Base-by-base conservation (phyloP, 768 basidiomycete species). In the Russula emetica region DNA sequence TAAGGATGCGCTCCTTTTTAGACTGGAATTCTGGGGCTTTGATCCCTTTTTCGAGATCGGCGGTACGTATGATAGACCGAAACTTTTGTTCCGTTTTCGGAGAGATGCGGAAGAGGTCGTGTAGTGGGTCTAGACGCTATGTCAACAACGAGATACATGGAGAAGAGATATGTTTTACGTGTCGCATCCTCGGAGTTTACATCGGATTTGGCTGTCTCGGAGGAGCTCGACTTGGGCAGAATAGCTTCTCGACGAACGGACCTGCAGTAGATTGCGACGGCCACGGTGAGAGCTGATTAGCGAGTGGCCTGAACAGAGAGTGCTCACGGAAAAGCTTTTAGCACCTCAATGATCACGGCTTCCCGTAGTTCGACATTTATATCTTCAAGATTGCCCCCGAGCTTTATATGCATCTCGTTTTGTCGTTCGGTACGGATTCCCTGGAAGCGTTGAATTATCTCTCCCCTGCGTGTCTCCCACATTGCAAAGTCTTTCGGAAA, bases 281-380 rank as follows among this genome's bases (percentile, higher is more conserved):
- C 4, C 1, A 42, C 10, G 8, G 55, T 34, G 38, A 40, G 22
- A 14, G 9, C 20, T 32, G 1, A 18, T 24, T 1, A 1, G 1
- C 2, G 7, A 28, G 8, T 1, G 5, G 3, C 24, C 1, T 11
- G 28, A 11, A 8, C 2, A 30, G 55, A 13, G 0, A 16, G 14
- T 20, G 3, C 58, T 59, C 50, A 65, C 64, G 55, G 59, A 20
- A 61, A 65, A 10, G 26, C 24, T 8, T 40, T 65, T 3, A 61
- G 24, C 18, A 65, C 60, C 5, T 65, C 50, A 4, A n/a, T 9
- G 4, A 61, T 24, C 22, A 65, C 64, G 14, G 32, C 40, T 28
- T 49, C 55, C 24, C 13, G 60, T 30, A 61, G 30, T 11, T 51
- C 20, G 7, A 11, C 24, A 18, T 24, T 55, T 10, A 61, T 52